These are phyloP conservation scores for Gaeumannomyces sp. DNA, from an alignment of 2,329 filamentous ascomycete species.

Conservation along the genomic window DNA sequence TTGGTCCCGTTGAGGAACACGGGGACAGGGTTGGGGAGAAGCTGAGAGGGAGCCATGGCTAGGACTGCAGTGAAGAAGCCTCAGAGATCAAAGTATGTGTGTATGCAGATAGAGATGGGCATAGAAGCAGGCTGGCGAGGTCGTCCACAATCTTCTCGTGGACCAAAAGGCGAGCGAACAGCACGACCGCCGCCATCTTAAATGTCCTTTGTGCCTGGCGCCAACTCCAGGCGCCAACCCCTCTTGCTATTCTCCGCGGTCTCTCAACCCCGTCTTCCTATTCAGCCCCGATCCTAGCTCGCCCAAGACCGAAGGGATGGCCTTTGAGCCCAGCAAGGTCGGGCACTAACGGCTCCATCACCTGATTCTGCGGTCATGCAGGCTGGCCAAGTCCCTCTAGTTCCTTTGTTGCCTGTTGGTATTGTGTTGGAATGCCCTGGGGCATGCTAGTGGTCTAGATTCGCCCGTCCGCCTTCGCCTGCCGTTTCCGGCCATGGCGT, in stretches of 20 bases:
- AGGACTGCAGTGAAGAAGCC: not conserved
- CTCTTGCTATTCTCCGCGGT: too few relatives aligned
- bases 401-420: not conserved
- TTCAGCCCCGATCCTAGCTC: too few relatives aligned
- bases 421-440: not conserved
- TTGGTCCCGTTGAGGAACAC: not conserved
- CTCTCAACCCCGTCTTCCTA: too few relatives aligned
- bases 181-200: not conserved
- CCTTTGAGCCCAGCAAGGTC: not conserved
- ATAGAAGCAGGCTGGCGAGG: too few relatives aligned
- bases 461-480: not conserved
- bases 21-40: not conserved
- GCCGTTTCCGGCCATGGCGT: not conserved
- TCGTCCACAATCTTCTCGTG: too few relatives aligned
- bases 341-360: not conserved
- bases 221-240: too few relatives aligned
- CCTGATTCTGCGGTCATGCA: not conserved
- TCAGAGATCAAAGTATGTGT: not conserved
- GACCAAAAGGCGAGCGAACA: not conserved
- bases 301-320: not conserved
- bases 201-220: not conserved
- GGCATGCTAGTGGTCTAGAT: too few relatives aligned
- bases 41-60: not conserved
- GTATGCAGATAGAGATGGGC: not conserved
- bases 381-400: too few relatives aligned